These are phyloP conservation scores for Sclerotinia glacialis DNA, from an alignment of 2,329 filamentous ascomycete genomes.

Conservation along the genomic window DNA sequence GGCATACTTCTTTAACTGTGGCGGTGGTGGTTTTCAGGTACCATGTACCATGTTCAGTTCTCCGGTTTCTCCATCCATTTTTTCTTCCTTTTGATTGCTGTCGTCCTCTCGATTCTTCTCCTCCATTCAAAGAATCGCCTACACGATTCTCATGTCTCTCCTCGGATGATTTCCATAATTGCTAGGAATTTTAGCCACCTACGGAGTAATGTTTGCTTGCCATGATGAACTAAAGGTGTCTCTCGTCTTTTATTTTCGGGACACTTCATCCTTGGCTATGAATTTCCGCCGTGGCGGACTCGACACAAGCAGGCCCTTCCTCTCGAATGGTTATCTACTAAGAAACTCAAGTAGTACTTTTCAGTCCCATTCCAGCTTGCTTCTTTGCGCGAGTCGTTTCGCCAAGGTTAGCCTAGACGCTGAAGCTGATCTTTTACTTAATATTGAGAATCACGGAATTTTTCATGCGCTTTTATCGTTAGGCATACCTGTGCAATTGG, in stretches of 20 bases:
- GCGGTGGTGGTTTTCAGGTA: neutral
- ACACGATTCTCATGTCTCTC: no score
- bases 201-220: no score
- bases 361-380: neutral
- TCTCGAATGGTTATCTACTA: no score
- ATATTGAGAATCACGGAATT: neutral
- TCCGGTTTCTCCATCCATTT: no score
- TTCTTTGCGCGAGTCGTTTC: neutral
- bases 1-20: neutral
- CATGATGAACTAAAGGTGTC: no score
- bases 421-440: neutral
- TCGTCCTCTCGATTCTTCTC: rapidly evolving
- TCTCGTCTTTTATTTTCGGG: no score
- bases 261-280: no score
- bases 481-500: neutral
- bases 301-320: no score
- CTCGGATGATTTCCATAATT: no score
- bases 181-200: no score
- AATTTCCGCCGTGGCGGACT: no score
- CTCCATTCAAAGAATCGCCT: neutral
- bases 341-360: neutral
- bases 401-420: neutral
- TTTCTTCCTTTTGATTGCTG: neutral
- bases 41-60: neutral
- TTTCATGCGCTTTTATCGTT: neutral